Evolutionary conservation across 345 rosid species (phyloP).

Genomic region (Eucalyptus caleyi): DNA sequence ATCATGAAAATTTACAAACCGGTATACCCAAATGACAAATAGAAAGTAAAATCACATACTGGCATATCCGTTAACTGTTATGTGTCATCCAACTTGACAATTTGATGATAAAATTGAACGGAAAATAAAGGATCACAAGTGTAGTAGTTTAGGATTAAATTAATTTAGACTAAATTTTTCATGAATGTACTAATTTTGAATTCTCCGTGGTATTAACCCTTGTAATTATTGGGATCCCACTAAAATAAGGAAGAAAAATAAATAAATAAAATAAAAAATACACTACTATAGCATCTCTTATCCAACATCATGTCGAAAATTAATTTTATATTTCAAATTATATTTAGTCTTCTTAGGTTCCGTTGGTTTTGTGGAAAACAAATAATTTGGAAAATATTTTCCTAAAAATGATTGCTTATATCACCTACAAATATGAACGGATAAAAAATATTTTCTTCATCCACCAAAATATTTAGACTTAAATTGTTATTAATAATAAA

Average conservation of each 20-base stretch:
- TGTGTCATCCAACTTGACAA: rapidly evolving
- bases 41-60: rapidly evolving
- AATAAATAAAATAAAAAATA: neutral
- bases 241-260: neutral
- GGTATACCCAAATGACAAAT: no score
- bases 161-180: no score
- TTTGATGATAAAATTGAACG: no score
- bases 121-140: no score
- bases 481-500: neutral
- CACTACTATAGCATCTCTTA: neutral
- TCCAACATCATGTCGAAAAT: neutral
- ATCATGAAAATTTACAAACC: rapidly evolving
- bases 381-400: neutral
- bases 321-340: neutral
- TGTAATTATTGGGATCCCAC: neutral
- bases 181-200: rapidly evolving
- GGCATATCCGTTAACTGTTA: rapidly evolving
- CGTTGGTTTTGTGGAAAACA: neutral
- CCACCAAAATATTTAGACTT: neutral
- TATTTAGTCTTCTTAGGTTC: neutral
- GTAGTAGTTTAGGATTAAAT: no score
- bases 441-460: neutral
- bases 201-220: neutral
- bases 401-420: neutral
- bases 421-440: neutral